A percentile compares a stretch with the other conserved stretches of the same genome.
Conservation (phyloP, 1,284 basidiomycete genomes). For the Apiotrichum gamsii region DNA sequence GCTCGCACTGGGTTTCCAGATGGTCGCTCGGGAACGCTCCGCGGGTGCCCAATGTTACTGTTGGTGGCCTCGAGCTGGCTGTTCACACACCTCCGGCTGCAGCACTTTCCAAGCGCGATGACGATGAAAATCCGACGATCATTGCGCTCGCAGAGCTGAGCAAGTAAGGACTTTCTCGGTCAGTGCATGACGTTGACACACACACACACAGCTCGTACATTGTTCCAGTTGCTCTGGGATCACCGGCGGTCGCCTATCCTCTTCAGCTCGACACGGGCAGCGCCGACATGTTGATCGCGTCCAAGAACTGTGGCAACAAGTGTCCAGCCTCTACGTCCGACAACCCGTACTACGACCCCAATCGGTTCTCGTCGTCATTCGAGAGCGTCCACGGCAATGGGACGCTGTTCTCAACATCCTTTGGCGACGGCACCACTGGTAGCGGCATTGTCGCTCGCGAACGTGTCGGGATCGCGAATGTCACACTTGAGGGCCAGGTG, state of each 20-base stretch:
- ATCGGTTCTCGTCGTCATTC: conserved; percentile 22
- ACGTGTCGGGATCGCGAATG: conserved; percentile 22
- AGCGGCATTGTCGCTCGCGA: conserved; percentile 36
- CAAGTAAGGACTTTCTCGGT: too few relatives aligned
- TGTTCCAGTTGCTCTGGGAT: conserved; percentile 35
- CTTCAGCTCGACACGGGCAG: conserved; percentile 43
- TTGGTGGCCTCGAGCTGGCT: too few relatives aligned
- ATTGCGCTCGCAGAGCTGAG: too few relatives aligned
- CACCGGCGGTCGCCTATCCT: conserved; percentile 33
- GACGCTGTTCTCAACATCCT: conserved; percentile 26
- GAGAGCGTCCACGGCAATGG: conserved; percentile 24
- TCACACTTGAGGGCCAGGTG: conserved; percentile 21
- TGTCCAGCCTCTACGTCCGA: conserved; percentile 24
- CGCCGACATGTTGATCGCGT: conserved; percentile 40
- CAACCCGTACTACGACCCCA: conserved; percentile 35
- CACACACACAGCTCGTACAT: conserved; percentile 41
- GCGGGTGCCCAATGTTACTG: too few relatives aligned
- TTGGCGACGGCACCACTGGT: conserved; percentile 30
- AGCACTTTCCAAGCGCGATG: too few relatives aligned
- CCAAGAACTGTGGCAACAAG: conserved; percentile 28
- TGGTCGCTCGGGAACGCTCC: too few relatives aligned
- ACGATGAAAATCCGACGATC: too few relatives aligned
- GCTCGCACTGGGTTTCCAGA: too few relatives aligned
- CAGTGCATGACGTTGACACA: too few relatives aligned
- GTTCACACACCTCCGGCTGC: too few relatives aligned